Conservation (phyloP, 768 basidiomycete genomes). For the Trametes cinnabarina region DNA sequence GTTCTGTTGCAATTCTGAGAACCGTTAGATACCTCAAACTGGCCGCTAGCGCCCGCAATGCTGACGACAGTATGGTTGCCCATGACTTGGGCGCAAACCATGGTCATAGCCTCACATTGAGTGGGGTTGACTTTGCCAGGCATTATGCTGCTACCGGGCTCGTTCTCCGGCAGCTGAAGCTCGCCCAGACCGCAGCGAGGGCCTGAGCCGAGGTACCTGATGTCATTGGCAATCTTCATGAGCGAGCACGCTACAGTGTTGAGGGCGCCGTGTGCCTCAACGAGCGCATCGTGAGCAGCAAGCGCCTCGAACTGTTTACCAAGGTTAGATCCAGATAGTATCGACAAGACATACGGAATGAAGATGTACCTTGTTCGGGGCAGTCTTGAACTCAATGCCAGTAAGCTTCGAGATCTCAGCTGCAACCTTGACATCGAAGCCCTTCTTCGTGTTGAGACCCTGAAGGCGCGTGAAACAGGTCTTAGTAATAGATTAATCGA, state of each 20-base stretch:
- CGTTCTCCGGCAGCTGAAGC: conserved; percentile 92
- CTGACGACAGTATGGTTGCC: conserved; percentile 94
- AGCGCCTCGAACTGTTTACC: conserved; percentile 86
- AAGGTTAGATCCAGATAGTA: not conserved
- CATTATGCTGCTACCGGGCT: conserved; percentile 99
- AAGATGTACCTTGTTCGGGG: conserved; percentile 85
- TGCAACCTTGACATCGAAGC: conserved; percentile 94
- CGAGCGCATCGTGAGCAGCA: conserved; percentile 96
- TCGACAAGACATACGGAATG: not conserved
- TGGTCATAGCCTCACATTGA: conserved; percentile 97
- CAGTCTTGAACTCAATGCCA: conserved; percentile 89
- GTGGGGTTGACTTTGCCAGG: conserved; percentile 99
- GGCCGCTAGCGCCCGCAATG: conserved; percentile 90
- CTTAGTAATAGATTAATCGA: not conserved
- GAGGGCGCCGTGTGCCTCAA: conserved; percentile 95
- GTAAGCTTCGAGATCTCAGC: conserved; percentile 88
- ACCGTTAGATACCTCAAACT: conserved; percentile 76
- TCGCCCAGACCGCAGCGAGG: conserved; percentile 98
- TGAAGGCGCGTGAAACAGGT: conserved; percentile 31
- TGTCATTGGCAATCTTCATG: conserved; percentile 99
- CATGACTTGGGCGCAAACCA: conserved; percentile 98
- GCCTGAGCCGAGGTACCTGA: conserved; percentile 95
- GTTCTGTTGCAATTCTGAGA: not conserved
- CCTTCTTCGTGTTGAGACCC: conserved; percentile 96
- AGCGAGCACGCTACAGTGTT: conserved; percentile 95